These are phyloP conservation scores for Termitomyces sp. DNA, from an alignment of 768 basidiomycete species.

Conservation along the genomic window DNA sequence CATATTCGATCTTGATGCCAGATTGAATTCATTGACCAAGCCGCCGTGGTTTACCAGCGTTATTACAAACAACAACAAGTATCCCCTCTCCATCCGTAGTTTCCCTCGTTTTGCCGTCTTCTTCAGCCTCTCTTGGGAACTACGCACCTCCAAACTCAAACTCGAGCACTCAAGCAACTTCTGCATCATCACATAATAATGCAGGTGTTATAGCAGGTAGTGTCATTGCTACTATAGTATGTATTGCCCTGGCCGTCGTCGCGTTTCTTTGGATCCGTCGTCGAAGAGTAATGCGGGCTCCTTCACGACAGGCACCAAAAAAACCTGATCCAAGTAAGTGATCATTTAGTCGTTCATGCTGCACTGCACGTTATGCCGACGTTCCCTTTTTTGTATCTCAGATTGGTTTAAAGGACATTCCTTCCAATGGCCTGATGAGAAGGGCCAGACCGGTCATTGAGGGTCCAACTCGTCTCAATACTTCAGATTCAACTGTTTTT, in stretches of 20 bases:
- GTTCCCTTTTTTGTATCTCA: background rate
- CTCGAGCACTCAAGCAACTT: background rate
- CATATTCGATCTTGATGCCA: background rate
- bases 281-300: constrained; percentile 7
- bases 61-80: background rate
- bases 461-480: background rate
- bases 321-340: constrained; percentile 8
- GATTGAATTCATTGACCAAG: background rate
- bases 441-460: background rate
- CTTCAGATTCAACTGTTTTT: background rate
- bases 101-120: background rate
- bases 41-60: background rate
- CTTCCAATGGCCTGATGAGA: background rate
- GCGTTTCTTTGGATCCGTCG: constrained; percentile 9
- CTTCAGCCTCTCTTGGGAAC: background rate
- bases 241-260: constrained; percentile 7
- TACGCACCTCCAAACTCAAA: background rate
- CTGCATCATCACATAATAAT: background rate
- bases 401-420: background rate
- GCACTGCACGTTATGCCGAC: no score
- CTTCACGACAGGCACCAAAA: constrained; percentile 1
- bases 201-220: constrained; percentile 17
- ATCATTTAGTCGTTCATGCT: background rate
- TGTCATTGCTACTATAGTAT: constrained; percentile 12
- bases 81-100: background rate